phyloP scores from a whole-genome alignment of 345 rosid genomes.

The Lepidium didymum region DNA sequence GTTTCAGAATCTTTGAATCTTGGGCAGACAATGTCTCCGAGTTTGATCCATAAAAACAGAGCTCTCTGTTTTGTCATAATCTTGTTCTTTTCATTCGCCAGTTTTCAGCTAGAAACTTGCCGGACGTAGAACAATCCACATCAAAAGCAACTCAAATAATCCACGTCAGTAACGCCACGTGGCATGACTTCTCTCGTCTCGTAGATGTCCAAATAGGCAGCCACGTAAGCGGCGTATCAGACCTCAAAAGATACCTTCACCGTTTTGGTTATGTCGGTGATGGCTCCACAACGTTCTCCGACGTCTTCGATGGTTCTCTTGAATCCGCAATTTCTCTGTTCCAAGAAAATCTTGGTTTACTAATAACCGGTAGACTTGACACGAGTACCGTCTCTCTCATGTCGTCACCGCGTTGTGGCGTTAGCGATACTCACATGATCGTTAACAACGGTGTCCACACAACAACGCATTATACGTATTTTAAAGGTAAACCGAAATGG shows the following conservation, averaged over 20 bases:
- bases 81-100: conserved; percentile 20
- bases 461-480: conserved; percentile 54
- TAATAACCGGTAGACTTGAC: conserved; percentile 61
- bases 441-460: conserved; percentile 13
- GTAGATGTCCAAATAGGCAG: conserved; percentile 61
- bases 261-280: conserved; percentile 66
- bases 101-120: conserved; percentile 39
- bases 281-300: conserved; percentile 34
- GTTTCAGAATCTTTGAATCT: conserved; percentile 12
- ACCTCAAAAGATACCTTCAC: conserved; percentile 71
- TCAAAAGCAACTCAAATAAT: conserved; percentile 26
- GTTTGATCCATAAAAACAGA: conserved; percentile 23
- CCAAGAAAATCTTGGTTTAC: conserved; percentile 60
- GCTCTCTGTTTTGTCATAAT: conserved; percentile 18
- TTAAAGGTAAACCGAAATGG: conserved; percentile 76
- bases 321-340: conserved; percentile 48
- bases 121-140: conserved; percentile 23
- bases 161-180: conserved; percentile 51
- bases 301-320: conserved; percentile 50
- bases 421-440: conserved; percentile 36
- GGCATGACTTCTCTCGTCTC: conserved; percentile 65
- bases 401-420: conserved; percentile 80
- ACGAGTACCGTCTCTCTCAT: conserved; percentile 48
- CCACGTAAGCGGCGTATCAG: conserved; percentile 68
- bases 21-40: conserved; percentile 30